These are phyloP conservation scores for Monosporozyma solicola DNA, from an alignment of 805 yeast genomes.

Conservation along the genomic window DNA sequence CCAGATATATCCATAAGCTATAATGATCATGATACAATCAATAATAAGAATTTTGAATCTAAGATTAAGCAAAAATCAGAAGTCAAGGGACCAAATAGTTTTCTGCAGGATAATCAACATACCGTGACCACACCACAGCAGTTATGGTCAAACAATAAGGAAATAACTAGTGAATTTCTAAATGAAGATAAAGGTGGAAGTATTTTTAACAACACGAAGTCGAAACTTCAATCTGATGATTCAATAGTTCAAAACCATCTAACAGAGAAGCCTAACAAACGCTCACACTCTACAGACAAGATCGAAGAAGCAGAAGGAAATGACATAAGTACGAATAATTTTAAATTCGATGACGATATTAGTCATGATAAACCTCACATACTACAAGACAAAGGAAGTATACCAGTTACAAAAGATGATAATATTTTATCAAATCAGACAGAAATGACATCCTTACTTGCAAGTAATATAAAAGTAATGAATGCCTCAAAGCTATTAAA, in stretches of 20 bases:
- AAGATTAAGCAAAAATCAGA: too few relatives aligned
- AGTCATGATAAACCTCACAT: background rate
- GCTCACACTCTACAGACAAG: background rate
- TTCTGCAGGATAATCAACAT: background rate
- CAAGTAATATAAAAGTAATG: background rate
- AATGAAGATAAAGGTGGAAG: background rate
- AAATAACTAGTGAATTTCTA: background rate
- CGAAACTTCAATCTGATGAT: background rate
- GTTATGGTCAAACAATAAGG: background rate
- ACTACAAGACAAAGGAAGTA: background rate
- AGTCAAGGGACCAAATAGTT: too few relatives aligned
- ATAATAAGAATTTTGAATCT: background rate
- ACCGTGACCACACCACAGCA: background rate
- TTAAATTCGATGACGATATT: background rate
- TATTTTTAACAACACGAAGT: background rate
- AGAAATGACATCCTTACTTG: background rate
- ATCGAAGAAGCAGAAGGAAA: background rate
- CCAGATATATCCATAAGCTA: background rate
- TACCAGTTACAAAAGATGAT: background rate
- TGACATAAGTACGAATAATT: background rate
- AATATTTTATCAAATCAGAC: background rate
- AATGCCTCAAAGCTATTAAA: background rate
- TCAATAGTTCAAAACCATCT: background rate
- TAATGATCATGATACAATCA: background rate
- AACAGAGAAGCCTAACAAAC: background rate